Base-by-base conservation (phyloP, 805 yeast genomes). In the Ogataea trehalophila region DNA sequence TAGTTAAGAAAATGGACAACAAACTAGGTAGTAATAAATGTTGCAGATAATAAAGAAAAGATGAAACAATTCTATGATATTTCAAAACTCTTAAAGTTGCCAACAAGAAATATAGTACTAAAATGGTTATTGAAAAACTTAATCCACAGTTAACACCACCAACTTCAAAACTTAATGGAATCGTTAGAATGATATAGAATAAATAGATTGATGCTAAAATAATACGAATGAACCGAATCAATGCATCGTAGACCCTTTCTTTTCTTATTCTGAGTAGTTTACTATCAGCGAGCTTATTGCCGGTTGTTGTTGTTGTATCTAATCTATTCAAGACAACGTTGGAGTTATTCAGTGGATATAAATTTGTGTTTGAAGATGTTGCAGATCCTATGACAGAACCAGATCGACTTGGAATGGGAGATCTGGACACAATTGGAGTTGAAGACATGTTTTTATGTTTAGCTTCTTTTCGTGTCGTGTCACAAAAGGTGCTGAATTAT, bases 81-180 rank as follows among this genome's bases (percentile, higher is more conserved):
- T 65, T 65, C 39, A 81, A 55, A 31, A 89, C 72, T 48, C 95
- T 74, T 31, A 89, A 59, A 1, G 95, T 81, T 8, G 97, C 87
- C 46, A 88, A 69, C 6, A 78, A 62, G 51, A 87, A 83, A 66
- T 90, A 91, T 45, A 85, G 67, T 39, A 78, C 70, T 46, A 87
- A 78, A 42, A 92, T 74, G 6, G 96, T 83, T 33, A 82, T 75
- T 0, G 92, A 81, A 64, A 82, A 94, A 17, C 95, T 81, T 50
- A 94, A 70, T 1, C 99, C 99, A 67, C 98, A 92, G 47, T 80
- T 75, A 17, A 83, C 76, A 1, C 98, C 97, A 9, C 98, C 98
- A 36, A 89, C 85, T 60, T 92, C 96, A 67, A 94, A 94, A 22
- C 97, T 86, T 51, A 94, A 75, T 5, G 98, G 98, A 6, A 94